A percentile compares a stretch with the other conserved stretches of the same genome.
Evolutionary conservation across 495 filamentous ascomycete genomes (phyloP).

Genomic region (Hyaloscypha variabilis): DNA sequence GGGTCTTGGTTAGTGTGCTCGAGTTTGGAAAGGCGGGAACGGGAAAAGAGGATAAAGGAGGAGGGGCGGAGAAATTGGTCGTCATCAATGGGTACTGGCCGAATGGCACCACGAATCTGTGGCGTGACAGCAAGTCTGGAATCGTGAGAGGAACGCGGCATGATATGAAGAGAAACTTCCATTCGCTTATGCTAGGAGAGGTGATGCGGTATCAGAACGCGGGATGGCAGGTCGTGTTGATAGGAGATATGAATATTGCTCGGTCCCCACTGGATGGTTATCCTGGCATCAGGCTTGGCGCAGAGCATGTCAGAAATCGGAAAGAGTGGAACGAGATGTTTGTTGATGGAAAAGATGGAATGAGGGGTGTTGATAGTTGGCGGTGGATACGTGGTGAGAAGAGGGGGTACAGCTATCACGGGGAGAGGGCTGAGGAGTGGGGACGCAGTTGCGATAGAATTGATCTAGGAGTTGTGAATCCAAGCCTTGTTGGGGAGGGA

Average conservation of each 20-base stretch:
- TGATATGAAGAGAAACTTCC: constrained; percentile 50
- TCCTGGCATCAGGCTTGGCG: constrained; percentile 43
- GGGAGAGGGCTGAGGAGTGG: constrained; percentile 10
- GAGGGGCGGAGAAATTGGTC: constrained; percentile 32
- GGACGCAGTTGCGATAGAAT: constrained; percentile 20
- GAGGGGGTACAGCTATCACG: constrained; percentile 18
- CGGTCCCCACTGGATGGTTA: constrained; percentile 42
- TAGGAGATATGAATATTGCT: constrained; percentile 53
- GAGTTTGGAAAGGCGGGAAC: not conserved
- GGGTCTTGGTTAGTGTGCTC: constrained; percentile 40
- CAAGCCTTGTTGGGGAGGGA: not conserved
- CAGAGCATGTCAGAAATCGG: constrained; percentile 50
- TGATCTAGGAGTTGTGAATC: constrained; percentile 17
- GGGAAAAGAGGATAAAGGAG: not conserved
- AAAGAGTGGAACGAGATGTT: constrained; percentile 51
- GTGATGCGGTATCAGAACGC: constrained; percentile 37
- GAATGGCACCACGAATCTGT: constrained; percentile 52
- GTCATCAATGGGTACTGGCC: constrained; percentile 55
- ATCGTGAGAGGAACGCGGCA: constrained; percentile 45
- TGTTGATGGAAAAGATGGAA: constrained; percentile 36
- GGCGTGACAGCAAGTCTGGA: constrained; percentile 43
- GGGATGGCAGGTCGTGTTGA: constrained; percentile 45
- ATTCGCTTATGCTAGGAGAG: constrained; percentile 43
- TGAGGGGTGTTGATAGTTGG: constrained; percentile 13
- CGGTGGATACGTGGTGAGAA: constrained; percentile 5